Percentiles rank a stretch among this genome's conserved stretches.
Conservation (phyloP, 2,329 filamentous ascomycete species). For the Colletotrichum kahawae region DNA sequence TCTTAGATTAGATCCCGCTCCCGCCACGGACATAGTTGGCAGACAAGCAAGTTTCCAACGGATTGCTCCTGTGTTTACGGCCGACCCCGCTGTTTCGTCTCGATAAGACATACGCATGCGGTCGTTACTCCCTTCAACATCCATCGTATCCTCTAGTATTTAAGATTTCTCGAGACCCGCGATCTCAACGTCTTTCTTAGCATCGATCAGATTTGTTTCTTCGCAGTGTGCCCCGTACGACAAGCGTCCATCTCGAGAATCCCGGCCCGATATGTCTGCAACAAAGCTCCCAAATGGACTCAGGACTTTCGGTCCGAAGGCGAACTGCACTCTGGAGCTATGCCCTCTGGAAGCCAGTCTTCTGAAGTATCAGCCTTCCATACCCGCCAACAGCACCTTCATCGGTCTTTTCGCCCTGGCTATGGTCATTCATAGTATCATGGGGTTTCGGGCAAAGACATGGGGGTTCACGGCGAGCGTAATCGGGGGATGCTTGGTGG, state of each 20-base stretch:
- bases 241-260: background rate
- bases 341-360: slow-evolving; percentile 47
- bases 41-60: background rate
- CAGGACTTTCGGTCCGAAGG: slow-evolving; percentile 42
- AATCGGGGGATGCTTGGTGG: slow-evolving; percentile 57
- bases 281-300: slow-evolving; percentile 17
- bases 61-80: background rate
- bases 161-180: background rate
- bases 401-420: slow-evolving; percentile 45
- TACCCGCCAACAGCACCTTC: slow-evolving; percentile 40
- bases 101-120: background rate
- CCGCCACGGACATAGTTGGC: background rate
- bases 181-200: background rate
- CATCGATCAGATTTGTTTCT: background rate
- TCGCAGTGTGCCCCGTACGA: background rate
- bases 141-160: background rate
- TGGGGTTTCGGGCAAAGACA: slow-evolving; percentile 46
- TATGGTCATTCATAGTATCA: slow-evolving; percentile 43
- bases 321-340: slow-evolving; percentile 51
- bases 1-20: background rate
- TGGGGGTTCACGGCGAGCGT: slow-evolving; percentile 54
- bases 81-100: background rate
- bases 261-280: background rate
- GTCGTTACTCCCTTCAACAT: background rate
- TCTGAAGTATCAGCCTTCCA: slow-evolving; percentile 44